phyloP scores from a whole-genome alignment of 305 asterid genomes.

The Fraxinus nigra region DNA sequence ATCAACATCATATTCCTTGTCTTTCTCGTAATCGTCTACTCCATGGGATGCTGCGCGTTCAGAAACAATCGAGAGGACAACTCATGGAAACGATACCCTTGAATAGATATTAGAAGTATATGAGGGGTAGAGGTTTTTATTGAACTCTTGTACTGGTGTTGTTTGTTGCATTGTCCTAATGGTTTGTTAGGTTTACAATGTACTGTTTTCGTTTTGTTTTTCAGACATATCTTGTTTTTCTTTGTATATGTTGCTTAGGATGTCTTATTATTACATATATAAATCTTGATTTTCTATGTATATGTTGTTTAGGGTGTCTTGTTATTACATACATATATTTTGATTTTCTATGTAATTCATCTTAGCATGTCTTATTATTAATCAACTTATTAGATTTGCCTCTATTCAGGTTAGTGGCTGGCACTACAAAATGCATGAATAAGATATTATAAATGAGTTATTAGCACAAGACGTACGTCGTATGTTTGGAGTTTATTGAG shows the following conservation, averaged over 20 bases:
- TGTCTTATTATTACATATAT: background rate
- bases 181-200: constrained; percentile 28
- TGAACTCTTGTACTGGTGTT: constrained; percentile 2
- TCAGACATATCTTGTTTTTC: constrained; percentile 3
- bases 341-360: background rate
- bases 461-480: no score
- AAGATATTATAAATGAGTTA: no score
- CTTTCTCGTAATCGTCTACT: constrained; percentile 77
- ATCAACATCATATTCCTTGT: constrained; percentile 66
- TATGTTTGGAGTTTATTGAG: no score
- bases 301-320: background rate
- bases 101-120: background rate
- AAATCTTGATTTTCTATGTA: background rate
- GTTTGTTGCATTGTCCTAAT: constrained; percentile 21
- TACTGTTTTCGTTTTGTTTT: background rate
- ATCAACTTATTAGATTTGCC: no score
- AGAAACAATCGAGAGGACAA: constrained; percentile 78
- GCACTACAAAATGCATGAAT: no score
- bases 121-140: constrained; percentile 1
- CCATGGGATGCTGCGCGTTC: constrained; percentile 90
- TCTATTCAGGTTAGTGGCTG: no score
- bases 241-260: background rate
- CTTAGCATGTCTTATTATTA: no score
- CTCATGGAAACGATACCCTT: constrained; percentile 77
- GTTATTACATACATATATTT: background rate